Evolutionary conservation across 2,329 filamentous ascomycete genomes (phyloP).

Genomic region (Xylariaceae sp.): DNA sequence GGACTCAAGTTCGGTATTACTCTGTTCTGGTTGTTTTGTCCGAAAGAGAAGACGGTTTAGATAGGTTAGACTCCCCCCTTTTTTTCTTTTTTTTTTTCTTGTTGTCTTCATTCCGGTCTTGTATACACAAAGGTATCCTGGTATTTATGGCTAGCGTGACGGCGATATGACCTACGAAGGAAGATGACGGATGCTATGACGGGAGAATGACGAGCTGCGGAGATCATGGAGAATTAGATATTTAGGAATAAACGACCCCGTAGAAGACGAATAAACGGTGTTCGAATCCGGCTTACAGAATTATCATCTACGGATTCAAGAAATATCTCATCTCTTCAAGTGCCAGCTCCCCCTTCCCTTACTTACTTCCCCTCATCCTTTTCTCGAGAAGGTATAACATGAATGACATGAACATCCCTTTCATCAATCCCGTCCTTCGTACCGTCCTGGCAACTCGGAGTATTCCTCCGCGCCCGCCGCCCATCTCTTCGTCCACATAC

Average conservation of each 20-base stretch:
- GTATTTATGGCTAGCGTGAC: too few relatives aligned
- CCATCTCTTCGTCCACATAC: background rate
- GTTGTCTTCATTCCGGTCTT: background rate
- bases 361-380: background rate
- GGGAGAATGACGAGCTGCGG: background rate
- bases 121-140: too few relatives aligned
- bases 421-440: background rate
- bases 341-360: background rate
- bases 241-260: too few relatives aligned
- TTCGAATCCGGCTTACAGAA: background rate
- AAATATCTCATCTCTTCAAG: background rate
- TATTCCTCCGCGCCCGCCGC: background rate
- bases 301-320: constrained; percentile 2
- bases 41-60: constrained; percentile 15
- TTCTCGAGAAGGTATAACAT: background rate
- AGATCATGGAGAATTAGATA: background rate
- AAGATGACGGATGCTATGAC: background rate
- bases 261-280: background rate
- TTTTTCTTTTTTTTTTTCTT: too few relatives aligned
- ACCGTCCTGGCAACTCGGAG: background rate
- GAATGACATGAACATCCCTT: background rate
- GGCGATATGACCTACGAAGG: background rate
- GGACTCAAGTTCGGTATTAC: constrained; percentile 40
- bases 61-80: background rate
- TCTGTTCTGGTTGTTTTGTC: constrained; percentile 28